A percentile compares a stretch with the other conserved stretches of the same genome.
Evolutionary conservation across 352 stramenopile species (phyloP).

Genomic region (Blastocystis sp.): DNA sequence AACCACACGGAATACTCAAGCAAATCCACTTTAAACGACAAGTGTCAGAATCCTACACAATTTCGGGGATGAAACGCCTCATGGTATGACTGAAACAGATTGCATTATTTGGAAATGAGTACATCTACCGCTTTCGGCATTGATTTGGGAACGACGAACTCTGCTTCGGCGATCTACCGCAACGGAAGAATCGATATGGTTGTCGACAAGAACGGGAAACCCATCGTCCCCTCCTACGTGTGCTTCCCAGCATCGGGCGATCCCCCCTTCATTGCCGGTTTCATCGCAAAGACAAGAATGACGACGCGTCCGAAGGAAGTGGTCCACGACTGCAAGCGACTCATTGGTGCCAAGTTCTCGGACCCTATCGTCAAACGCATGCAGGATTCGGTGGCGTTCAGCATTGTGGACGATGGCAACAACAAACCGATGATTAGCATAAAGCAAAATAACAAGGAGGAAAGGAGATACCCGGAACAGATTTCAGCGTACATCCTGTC

Average conservation of each 20-base stretch:
- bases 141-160: slow-evolving; percentile 73
- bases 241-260: not conserved
- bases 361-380: not conserved
- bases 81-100: not conserved
- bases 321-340: slow-evolving; percentile 28
- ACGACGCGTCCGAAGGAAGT: not conserved
- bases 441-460: not conserved
- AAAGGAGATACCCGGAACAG: slow-evolving; percentile 25
- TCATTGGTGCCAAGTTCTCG: not conserved
- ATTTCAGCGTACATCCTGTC: slow-evolving; percentile 13
- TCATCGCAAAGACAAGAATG: slow-evolving; percentile 5
- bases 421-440: slow-evolving; percentile 36
- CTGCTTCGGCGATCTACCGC: not conserved
- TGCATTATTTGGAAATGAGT: slow-evolving; percentile 50
- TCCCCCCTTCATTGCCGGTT: not conserved
- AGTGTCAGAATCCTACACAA: too few relatives aligned
- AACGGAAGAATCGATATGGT: slow-evolving; percentile 51
- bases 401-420: slow-evolving; percentile 33
- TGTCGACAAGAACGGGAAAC: not conserved
- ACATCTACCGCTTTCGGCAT: slow-evolving; percentile 17
- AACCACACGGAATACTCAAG: too few relatives aligned
- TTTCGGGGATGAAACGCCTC: not conserved
- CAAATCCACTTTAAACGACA: too few relatives aligned
- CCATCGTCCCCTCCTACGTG: slow-evolving; percentile 42
- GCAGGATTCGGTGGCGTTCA: slow-evolving; percentile 2